Evolutionary conservation across 1,284 basidiomycete species (phyloP).

Genomic region (Fomitopsis schrenkii): DNA sequence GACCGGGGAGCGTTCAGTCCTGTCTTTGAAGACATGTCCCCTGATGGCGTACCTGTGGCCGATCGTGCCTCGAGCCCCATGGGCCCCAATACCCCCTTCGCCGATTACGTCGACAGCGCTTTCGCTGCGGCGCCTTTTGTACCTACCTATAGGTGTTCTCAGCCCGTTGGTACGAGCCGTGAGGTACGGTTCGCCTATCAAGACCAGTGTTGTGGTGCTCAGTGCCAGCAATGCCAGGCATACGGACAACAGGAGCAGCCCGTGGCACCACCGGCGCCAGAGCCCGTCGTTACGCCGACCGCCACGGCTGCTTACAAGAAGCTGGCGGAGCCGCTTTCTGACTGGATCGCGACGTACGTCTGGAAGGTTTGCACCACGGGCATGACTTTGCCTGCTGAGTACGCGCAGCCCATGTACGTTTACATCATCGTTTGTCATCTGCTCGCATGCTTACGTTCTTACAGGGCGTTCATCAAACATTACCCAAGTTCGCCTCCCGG

Average conservation of each 20-base stretch:
- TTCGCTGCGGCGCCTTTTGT: conserved; percentile 40
- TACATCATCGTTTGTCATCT: not conserved
- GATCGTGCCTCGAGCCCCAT: conserved; percentile 63
- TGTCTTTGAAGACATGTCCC: conserved; percentile 62
- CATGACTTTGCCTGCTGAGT: conserved; percentile 45
- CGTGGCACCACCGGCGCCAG: conserved; percentile 26
- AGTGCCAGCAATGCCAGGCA: conserved; percentile 25
- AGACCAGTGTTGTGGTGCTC: conserved; percentile 22
- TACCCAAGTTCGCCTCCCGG: conserved; percentile 45
- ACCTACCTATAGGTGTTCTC: conserved; percentile 7
- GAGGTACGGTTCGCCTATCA: conserved; percentile 15
- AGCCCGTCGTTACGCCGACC: conserved; percentile 43
- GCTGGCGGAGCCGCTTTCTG: conserved; percentile 68
- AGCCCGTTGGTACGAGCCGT: conserved; percentile 14
- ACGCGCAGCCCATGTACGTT: conserved; percentile 28
- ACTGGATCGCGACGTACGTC: conserved; percentile 73
- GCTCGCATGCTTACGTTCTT: conserved; percentile 9
- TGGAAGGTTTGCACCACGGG: conserved; percentile 77
- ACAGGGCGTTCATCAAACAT: conserved; percentile 31
- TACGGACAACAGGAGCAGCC: conserved; percentile 16
- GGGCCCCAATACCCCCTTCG: conserved; percentile 71
- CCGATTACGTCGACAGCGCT: conserved; percentile 67
- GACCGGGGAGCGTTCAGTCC: conserved; percentile 56
- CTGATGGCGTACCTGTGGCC: conserved; percentile 43
- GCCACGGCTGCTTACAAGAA: conserved; percentile 62